phyloP scores from a whole-genome alignment of 1,284 basidiomycete genomes.

The Tilletia setariae region DNA sequence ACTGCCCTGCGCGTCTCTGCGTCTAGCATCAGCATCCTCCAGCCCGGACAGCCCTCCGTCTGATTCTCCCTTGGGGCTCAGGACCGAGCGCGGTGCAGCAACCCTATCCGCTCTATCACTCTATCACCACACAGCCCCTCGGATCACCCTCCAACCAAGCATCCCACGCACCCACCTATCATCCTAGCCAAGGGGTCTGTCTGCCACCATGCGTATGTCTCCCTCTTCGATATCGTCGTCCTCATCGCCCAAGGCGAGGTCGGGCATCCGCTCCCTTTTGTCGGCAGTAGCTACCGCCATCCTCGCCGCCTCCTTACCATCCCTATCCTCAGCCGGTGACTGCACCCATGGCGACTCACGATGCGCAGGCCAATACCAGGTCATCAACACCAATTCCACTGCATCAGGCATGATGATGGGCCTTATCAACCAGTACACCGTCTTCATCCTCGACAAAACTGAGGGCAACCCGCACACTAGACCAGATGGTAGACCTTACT shows the following conservation, averaged over 20 bases:
- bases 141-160: neutral
- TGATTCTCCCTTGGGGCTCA: too few species aligned
- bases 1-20: too few species aligned
- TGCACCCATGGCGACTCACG: constrained; percentile 3
- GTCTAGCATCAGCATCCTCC: neutral
- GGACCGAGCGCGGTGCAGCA: too few species aligned
- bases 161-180: neutral
- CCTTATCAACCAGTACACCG: constrained; percentile 47
- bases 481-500: constrained; percentile 37
- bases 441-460: constrained; percentile 56
- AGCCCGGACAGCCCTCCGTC: neutral
- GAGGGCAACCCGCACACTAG: constrained; percentile 51
- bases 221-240: constrained; percentile 25
- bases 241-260: neutral
- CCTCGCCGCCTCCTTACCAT: constrained; percentile 16
- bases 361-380: constrained; percentile 37
- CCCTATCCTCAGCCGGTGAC: neutral
- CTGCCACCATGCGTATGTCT: constrained; percentile 21
- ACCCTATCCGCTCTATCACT: too few species aligned
- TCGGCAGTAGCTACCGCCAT: constrained; percentile 25
- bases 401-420: constrained; percentile 55
- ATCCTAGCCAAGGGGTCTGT: neutral
- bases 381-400: constrained; percentile 41
- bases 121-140: too few species aligned
- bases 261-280: constrained; percentile 15